Evolutionary conservation across 2,329 filamentous ascomycete species (phyloP).

Genomic region (Tympanopsis confertula): DNA sequence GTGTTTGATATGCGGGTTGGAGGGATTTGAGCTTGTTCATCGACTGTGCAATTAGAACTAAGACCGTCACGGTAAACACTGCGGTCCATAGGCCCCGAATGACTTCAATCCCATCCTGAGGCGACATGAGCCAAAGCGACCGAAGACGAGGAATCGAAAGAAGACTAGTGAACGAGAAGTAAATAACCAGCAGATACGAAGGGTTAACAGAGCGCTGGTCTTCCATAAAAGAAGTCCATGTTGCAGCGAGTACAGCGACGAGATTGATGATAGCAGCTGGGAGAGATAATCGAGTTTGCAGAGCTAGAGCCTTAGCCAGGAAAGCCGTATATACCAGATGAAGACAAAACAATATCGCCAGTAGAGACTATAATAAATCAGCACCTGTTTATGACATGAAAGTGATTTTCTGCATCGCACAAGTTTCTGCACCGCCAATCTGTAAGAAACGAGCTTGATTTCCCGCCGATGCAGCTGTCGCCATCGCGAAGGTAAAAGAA

Average conservation of each 20-base stretch:
- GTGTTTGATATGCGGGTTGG: constrained; percentile 1
- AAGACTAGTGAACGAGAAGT: constrained; percentile 6
- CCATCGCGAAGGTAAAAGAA: constrained; percentile 3
- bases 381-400: no score
- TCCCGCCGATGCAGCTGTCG: constrained; percentile 3
- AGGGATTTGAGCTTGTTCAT: no score
- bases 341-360: constrained; percentile 2
- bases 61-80: no score
- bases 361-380: no score
- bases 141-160: constrained; percentile 5
- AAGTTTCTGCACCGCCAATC: constrained; percentile 5
- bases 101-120: no score
- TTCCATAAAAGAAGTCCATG: constrained; percentile 5
- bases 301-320: background rate
- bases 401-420: no score
- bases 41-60: no score
- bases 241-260: constrained; percentile 1
- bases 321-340: constrained; percentile 4
- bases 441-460: constrained; percentile 3
- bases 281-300: no score
- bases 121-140: constrained; percentile 3
- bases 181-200: constrained; percentile 6
- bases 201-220: constrained; percentile 7
- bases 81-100: no score
- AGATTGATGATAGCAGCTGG: constrained; percentile 2